These are phyloP conservation scores for Hypoxylon sp. DNA, from an alignment of 2,329 filamentous ascomycete genomes.

Conservation along the genomic window DNA sequence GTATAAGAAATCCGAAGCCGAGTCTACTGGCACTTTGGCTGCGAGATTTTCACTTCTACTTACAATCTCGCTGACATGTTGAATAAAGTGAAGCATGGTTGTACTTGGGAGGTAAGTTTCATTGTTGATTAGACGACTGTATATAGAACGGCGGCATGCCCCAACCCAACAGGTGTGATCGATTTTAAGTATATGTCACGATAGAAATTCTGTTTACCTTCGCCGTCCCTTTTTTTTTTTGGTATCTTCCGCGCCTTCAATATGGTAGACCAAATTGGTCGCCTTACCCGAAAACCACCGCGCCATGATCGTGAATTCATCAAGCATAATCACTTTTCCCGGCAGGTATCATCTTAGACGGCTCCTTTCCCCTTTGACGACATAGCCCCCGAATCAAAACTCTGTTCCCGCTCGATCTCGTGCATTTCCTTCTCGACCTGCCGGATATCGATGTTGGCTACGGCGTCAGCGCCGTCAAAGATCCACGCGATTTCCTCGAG, in stretches of 20 bases:
- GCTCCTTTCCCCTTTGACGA: constrained; percentile 33
- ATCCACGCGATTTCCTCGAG: constrained; percentile 79
- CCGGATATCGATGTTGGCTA: constrained; percentile 68
- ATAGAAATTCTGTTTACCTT: background rate
- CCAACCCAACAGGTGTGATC: background rate
- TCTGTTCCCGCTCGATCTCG: constrained; percentile 55
- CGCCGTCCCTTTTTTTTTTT: constrained; percentile 12
- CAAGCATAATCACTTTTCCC: background rate
- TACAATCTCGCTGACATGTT: too few relatives aligned
- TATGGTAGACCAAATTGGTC: background rate
- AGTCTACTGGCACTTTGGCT: too few relatives aligned
- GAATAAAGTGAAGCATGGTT: too few relatives aligned
- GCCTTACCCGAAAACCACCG: background rate
- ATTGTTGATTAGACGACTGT: background rate
- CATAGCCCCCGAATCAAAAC: constrained; percentile 49
- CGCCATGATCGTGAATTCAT: constrained; percentile 22
- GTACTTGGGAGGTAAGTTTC: background rate
- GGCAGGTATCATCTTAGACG: constrained; percentile 2
- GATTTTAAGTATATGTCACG: background rate
- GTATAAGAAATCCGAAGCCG: too few relatives aligned
- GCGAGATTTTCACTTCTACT: too few relatives aligned
- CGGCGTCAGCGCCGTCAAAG: constrained; percentile 75
- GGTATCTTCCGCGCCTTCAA: constrained; percentile 22
- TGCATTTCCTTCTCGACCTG: constrained; percentile 70
- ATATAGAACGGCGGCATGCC: background rate